Evolutionary conservation across 805 yeast genomes (phyloP).

Genomic region (Wickerhamomyces rabaulensis): DNA sequence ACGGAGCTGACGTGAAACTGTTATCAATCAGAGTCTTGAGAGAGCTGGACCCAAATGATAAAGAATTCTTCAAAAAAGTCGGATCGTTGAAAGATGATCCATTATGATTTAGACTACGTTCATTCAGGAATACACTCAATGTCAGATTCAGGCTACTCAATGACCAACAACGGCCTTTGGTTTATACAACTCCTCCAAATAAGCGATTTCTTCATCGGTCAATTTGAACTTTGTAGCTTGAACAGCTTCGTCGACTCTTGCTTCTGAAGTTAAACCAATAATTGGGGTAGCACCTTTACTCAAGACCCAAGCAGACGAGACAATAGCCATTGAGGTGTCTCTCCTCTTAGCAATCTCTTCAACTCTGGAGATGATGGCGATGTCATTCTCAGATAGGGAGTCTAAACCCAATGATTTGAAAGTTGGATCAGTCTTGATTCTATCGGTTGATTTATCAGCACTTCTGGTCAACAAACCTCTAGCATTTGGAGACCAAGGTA

Average conservation of each 20-base stretch:
- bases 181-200: constrained; percentile 17
- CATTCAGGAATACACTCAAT: no score
- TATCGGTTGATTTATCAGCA: constrained; percentile 7
- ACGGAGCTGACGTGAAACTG: constrained; percentile 9
- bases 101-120: no score
- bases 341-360: constrained; percentile 45
- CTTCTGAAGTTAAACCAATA: constrained; percentile 44
- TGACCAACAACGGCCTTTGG: constrained; percentile 9
- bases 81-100: not conserved
- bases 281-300: constrained; percentile 49
- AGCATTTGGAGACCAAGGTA: constrained; percentile 59
- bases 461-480: constrained; percentile 52
- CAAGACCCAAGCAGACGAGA: constrained; percentile 49
- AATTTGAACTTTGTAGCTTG: constrained; percentile 37
- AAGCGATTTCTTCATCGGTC: constrained; percentile 15
- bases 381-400: constrained; percentile 19
- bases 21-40: constrained; percentile 7
- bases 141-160: not conserved
- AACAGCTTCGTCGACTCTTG: constrained; percentile 48
- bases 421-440: constrained; percentile 7
- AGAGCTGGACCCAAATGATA: not conserved
- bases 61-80: not conserved
- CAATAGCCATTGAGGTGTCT: constrained; percentile 44
- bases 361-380: constrained; percentile 41
- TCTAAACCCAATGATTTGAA: constrained; percentile 7